A percentile compares a stretch with the other conserved stretches of the same genome.
Evolutionary conservation across 1,284 basidiomycete species (phyloP).

Genomic region (Athelia sp.): DNA sequence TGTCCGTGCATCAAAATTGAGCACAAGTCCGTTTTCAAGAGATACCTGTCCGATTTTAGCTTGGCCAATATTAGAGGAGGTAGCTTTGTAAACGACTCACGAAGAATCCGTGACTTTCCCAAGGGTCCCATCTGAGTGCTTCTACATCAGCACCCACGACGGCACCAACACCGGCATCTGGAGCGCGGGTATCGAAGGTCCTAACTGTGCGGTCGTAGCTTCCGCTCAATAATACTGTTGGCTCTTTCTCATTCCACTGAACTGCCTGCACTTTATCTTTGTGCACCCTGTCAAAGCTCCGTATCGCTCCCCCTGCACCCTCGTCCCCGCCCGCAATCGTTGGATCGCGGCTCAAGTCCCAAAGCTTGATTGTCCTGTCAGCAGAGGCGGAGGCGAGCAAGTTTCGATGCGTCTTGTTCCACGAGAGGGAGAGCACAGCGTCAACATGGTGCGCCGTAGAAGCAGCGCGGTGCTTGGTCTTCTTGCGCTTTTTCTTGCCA

Average conservation of each 20-base stretch:
- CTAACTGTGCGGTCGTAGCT: slow-evolving; percentile 92
- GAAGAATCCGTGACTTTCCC: slow-evolving; percentile 84
- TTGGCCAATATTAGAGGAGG: no score
- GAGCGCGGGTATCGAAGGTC: slow-evolving; percentile 88
- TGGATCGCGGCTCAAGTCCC: slow-evolving; percentile 85
- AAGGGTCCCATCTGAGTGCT: slow-evolving; percentile 93
- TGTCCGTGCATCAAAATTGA: slow-evolving; percentile 88
- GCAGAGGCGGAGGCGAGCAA: slow-evolving; percentile 91
- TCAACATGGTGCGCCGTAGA: slow-evolving; percentile 86
- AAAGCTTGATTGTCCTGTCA: slow-evolving; percentile 94
- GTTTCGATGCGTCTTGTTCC: slow-evolving; percentile 89
- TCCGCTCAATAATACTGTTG: slow-evolving; percentile 87
- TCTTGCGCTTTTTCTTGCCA: slow-evolving; percentile 94
- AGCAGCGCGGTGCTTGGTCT: slow-evolving; percentile 66
- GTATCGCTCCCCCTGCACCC: slow-evolving; percentile 56
- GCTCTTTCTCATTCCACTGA: slow-evolving; percentile 89
- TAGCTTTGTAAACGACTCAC: slow-evolving; percentile 47
- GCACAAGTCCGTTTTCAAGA: slow-evolving; percentile 87
- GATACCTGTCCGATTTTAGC: no score
- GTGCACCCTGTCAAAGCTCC: slow-evolving; percentile 82
- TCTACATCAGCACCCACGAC: slow-evolving; percentile 89
- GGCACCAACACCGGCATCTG: slow-evolving; percentile 74
- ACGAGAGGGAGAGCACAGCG: slow-evolving; percentile 87
- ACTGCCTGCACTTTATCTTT: slow-evolving; percentile 98
- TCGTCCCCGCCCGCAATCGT: slow-evolving; percentile 41